Evolutionary conservation across 306 rosid genomes (phyloP), one percentile per base, ranked within the genome.

Genomic region (Sechiopsis laciniata): DNA sequence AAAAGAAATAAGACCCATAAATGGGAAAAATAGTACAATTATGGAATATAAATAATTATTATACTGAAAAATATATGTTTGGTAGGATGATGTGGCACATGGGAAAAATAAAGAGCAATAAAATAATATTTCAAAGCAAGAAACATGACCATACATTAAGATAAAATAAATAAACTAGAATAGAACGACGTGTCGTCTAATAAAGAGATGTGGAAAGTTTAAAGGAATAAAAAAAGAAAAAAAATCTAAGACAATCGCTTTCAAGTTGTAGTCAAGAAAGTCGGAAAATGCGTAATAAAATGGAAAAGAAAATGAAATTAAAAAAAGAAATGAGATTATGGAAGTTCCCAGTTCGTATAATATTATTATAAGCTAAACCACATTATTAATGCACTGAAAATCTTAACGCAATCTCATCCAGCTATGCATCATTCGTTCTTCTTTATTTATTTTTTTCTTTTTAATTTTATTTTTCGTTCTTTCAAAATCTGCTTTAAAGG

Each of bases 201-300:
- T 7, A 20, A n/a, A 46, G 72, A 67, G 55, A 21, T 67, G 71
- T 40, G 71, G 54, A 65, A 40, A 42, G 24, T 16, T 63, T 63
- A 63, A 63, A 50, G 71, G 3, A 37, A 45, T 42, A 19, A 80
- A 85, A 51, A 62, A 70, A 73, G 78, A 55, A 76, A 79, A 79
- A 76, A 79, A 83, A 87, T 74, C 68, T 70, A 50, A 90, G 87
- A 90, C 92, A 84, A 89, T 90, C 91, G 81, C 91, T 90, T 85
- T 94, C 97, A 83, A 78, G 84, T 80, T 85, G 79, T 80, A 87
- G 84, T 82, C 79, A 73, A 78, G 76, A 86, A 79, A 85, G 84
- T 82, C 87, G 71, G 72, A 20, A 42, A 82, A 32, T 65, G 72
- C 15, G 24, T 53, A 66, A 62, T 46, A 1, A 48, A 76, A 75